Evolutionary conservation across 371 early-diverging fungal species (phyloP), one percentile per base, ranked within the genome.

Genomic region (Funneliformis caledonium): DNA sequence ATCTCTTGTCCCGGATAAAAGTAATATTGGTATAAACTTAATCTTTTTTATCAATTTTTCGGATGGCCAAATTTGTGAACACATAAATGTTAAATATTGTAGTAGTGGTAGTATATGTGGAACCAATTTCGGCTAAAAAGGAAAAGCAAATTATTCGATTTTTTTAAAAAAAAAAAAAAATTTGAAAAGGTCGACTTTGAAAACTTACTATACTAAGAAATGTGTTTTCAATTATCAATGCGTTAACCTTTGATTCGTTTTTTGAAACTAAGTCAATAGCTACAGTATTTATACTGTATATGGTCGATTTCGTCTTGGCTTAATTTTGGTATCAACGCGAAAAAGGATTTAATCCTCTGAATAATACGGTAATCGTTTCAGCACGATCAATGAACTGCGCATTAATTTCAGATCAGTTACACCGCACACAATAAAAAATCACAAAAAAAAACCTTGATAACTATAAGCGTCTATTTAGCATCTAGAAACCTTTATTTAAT

Each of bases 221-320:
- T 0, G 98, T 98, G 87, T 98, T 98, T 84, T 98, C 99, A 33
- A 98, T 81, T 72, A 98, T 94, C 22, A 98, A 78, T 19, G 93
- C 98, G 7, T 92, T 87, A 72, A 98, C 89, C 16, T 77, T 85
- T 69, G 90, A 90, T 81, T 93, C 91, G 81, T 96, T 94, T 52
- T 92, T 88, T 11, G 93, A 88, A 9, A 92, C 94, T 68, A 94
- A 85, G 83, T 97, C 92, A 83, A 98, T 95, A 8, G 98, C 96
- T 9, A 97, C 98, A 7, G 99, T 26, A 26, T 26, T 26, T 26
- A 26, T 26, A 26, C 26, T 26, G 26, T 26, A 26, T 26, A 26
- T 26, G 26, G 26, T 26, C 26, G 26, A 26, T 26, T 26, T 26
- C 26, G 26, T 26, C 26, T 26, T 26, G 26, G 26, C 26, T 26